Evolutionary conservation across 148 eudicot species (phyloP).

Genomic region (Nyssa sinensis): DNA sequence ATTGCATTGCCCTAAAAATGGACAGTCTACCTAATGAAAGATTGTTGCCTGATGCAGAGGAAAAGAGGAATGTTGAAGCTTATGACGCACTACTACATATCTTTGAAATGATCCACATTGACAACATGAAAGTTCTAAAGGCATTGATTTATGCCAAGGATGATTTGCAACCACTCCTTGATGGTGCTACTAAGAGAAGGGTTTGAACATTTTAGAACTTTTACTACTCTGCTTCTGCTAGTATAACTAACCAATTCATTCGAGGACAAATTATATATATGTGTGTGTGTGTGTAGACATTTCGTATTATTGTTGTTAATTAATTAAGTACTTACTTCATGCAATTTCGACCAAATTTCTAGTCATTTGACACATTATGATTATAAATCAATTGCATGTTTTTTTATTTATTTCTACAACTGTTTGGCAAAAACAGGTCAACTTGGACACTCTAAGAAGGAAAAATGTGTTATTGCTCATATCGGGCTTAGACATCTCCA

Average conservation of each 20-base stretch:
- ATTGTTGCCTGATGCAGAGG: slow-evolving; percentile 33
- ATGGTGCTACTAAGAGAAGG: slow-evolving; percentile 46
- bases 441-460: slow-evolving; percentile 46
- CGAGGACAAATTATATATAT: too few relatives aligned
- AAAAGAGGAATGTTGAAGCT: slow-evolving; percentile 38
- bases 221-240: too few relatives aligned
- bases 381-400: too few relatives aligned
- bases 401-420: too few relatives aligned
- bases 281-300: too few relatives aligned
- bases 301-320: too few relatives aligned
- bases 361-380: too few relatives aligned
- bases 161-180: slow-evolving; percentile 46
- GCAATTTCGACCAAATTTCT: too few relatives aligned
- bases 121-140: slow-evolving; percentile 62
- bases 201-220: too few relatives aligned
- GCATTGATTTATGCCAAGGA: slow-evolving; percentile 40
- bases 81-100: slow-evolving; percentile 29
- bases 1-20: background rate
- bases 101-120: slow-evolving; percentile 47
- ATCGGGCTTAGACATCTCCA: slow-evolving; percentile 57
- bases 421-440: slow-evolving; percentile 31
- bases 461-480: slow-evolving; percentile 60
- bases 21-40: background rate
- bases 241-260: too few relatives aligned
- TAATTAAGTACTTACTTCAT: too few relatives aligned